Evolutionary conservation across 768 basidiomycete genomes (phyloP).

Genomic region (Gloeophyllum trabeum): DNA sequence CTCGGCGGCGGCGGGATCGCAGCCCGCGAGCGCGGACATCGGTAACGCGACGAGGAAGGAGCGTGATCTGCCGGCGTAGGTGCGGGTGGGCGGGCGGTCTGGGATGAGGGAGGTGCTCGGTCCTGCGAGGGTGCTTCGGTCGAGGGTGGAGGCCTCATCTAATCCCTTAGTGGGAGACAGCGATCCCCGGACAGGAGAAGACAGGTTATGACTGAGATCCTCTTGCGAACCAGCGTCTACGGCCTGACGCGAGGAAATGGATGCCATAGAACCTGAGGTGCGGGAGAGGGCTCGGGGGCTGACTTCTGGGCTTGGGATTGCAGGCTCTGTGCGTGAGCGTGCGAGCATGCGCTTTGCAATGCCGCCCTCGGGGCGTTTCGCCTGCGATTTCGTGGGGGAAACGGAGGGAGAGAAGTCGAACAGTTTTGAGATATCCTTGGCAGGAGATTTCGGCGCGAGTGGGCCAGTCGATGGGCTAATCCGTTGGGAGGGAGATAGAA

Average conservation of each 20-base stretch:
- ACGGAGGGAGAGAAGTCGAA: constrained; percentile 25
- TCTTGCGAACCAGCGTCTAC: not conserved
- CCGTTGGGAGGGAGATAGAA: too few species aligned
- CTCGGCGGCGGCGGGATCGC: constrained; percentile 18
- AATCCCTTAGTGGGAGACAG: not conserved
- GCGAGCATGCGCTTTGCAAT: constrained; percentile 48
- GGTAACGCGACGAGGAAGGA: constrained; percentile 67
- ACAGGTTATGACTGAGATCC: not conserved
- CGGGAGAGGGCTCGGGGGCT: not conserved
- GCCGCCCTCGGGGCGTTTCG: constrained; percentile 10
- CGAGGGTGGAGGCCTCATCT: not conserved
- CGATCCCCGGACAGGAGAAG: constrained; percentile 6
- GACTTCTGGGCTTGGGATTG: not conserved
- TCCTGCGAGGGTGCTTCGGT: constrained; percentile 12
- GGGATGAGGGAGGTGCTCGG: constrained; percentile 14
- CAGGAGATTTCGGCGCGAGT: too few species aligned
- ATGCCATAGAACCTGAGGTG: not conserved
- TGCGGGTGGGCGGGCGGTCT: constrained; percentile 36
- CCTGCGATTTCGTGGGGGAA: not conserved
- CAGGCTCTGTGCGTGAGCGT: not conserved
- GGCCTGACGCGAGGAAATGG: not conserved
- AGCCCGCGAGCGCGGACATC: constrained; percentile 11
- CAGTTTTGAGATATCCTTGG: constrained; percentile 33
- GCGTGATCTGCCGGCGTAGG: constrained; percentile 70
- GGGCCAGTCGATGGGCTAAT: too few species aligned